A percentile compares a stretch with the other conserved stretches of the same genome.
phyloP scores from a whole-genome alignment of 208 protist species.

The Trypanosoma cruzi region DNA sequence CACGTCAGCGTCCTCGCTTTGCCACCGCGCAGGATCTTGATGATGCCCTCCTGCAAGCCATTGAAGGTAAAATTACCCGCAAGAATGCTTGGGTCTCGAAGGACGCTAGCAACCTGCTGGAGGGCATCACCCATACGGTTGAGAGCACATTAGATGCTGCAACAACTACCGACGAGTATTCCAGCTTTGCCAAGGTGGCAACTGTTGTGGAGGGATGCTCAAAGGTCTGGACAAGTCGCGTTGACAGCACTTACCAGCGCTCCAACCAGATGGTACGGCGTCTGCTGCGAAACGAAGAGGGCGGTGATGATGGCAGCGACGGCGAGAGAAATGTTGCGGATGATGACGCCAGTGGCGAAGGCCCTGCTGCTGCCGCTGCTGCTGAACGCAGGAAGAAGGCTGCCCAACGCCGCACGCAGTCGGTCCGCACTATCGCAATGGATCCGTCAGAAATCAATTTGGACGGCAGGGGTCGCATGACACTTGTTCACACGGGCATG shows the following conservation, averaged over 20 bases:
- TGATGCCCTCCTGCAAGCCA: constrained; percentile 80
- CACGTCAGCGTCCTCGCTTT: constrained; percentile 83
- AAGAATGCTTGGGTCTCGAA: constrained; percentile 91
- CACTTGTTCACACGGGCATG: constrained; percentile 73
- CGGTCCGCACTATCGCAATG: constrained; percentile 73
- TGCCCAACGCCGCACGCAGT: constrained; percentile 21
- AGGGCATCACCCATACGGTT: constrained; percentile 90
- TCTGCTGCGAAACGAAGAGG: constrained; percentile 78
- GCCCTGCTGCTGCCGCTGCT: constrained; percentile 20
- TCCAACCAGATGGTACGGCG: constrained; percentile 90
- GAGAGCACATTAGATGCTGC: constrained; percentile 70
- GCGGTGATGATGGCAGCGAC: constrained; percentile 21
- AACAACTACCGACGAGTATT: constrained; percentile 72
- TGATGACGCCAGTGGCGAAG: constrained; percentile 22
- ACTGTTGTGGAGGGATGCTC: constrained; percentile 93
- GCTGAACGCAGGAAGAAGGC: constrained; percentile 30
- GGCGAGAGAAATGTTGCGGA: constrained; percentile 36
- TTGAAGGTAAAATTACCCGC: constrained; percentile 90
- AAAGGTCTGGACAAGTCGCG: constrained; percentile 92
- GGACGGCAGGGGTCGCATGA: constrained; percentile 63
- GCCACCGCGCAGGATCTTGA: constrained; percentile 88
- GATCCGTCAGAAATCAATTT: constrained; percentile 86
- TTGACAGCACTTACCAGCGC: constrained; percentile 89
- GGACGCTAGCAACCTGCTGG: constrained; percentile 87
- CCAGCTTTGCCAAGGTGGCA: constrained; percentile 89